Evolutionary conservation across 2,329 filamentous ascomycete genomes (phyloP).

Genomic region (Penicillium sclerotigenum): DNA sequence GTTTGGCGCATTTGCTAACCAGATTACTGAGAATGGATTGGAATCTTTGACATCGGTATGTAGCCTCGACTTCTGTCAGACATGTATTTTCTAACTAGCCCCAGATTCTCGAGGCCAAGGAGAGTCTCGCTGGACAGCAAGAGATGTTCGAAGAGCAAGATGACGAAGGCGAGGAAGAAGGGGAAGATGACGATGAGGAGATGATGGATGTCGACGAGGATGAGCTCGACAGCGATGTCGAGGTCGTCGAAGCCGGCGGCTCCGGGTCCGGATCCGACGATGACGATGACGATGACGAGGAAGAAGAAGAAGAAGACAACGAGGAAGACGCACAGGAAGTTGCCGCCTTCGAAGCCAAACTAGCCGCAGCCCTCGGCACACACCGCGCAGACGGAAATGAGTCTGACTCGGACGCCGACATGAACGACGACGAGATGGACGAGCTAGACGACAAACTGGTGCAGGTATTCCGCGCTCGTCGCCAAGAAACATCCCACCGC

Average conservation of each 20-base stretch:
- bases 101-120: slow-evolving; percentile 72
- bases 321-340: slow-evolving; percentile 51
- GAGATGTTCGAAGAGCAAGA: slow-evolving; percentile 76
- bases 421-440: slow-evolving; percentile 97
- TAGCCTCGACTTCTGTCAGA: background rate
- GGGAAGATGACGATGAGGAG: slow-evolving; percentile 43
- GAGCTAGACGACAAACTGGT: slow-evolving; percentile 77
- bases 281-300: slow-evolving; percentile 43
- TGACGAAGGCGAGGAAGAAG: slow-evolving; percentile 40
- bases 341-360: slow-evolving; percentile 67
- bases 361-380: slow-evolving; percentile 74
- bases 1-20: slow-evolving; percentile 74
- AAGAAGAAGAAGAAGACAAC: slow-evolving; percentile 44
- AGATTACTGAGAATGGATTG: slow-evolving; percentile 71
- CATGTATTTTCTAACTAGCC: slow-evolving; percentile 42
- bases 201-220: slow-evolving; percentile 49
- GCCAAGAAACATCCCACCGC: slow-evolving; percentile 67
- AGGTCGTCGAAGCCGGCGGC: slow-evolving; percentile 37
- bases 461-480: slow-evolving; percentile 78
- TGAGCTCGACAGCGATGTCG: slow-evolving; percentile 35
- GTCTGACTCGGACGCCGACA: slow-evolving; percentile 72
- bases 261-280: slow-evolving; percentile 42
- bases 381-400: slow-evolving; percentile 59
- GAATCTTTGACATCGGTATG: slow-evolving; percentile 55
- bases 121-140: slow-evolving; percentile 78